phyloP scores from a whole-genome alignment of 139 green algal species.

The Closterium sp. region DNA sequence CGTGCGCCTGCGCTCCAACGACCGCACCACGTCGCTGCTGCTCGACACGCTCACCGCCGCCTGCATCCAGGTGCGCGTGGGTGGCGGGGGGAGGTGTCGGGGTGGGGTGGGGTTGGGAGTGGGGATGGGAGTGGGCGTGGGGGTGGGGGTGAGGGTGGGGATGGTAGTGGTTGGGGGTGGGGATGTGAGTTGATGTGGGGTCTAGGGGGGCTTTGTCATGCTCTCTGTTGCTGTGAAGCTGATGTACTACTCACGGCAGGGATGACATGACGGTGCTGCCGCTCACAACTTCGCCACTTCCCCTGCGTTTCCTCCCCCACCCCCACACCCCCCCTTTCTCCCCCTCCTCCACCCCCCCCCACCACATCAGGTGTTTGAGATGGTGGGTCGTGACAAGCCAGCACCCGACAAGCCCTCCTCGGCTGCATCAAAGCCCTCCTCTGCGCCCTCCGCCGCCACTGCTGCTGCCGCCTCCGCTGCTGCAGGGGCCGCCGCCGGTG shows the following conservation, averaged over 20 bases:
- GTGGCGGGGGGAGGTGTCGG: too few species aligned
- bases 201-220: too few species aligned
- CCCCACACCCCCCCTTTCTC: background rate
- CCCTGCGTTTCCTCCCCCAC: too few species aligned
- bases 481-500: background rate
- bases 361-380: background rate
- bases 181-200: too few species aligned
- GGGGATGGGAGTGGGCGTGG: too few species aligned
- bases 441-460: background rate
- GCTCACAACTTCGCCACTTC: too few species aligned
- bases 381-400: background rate
- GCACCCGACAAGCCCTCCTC: background rate
- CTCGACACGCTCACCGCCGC: constrained; percentile 46
- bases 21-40: constrained; percentile 13
- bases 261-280: too few species aligned
- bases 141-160: too few species aligned
- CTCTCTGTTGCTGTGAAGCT: too few species aligned
- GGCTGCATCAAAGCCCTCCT: background rate
- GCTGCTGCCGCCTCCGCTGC: background rate
- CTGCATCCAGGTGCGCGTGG: constrained; percentile 34
- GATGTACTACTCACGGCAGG: too few species aligned
- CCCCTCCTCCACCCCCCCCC: background rate
- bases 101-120: too few species aligned
- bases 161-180: too few species aligned
- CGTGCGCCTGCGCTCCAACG: constrained; percentile 26